Evolutionary conservation across 129 eudicot species (phyloP).

Genomic region (sunflower (Helianthus annuus)): DNA sequence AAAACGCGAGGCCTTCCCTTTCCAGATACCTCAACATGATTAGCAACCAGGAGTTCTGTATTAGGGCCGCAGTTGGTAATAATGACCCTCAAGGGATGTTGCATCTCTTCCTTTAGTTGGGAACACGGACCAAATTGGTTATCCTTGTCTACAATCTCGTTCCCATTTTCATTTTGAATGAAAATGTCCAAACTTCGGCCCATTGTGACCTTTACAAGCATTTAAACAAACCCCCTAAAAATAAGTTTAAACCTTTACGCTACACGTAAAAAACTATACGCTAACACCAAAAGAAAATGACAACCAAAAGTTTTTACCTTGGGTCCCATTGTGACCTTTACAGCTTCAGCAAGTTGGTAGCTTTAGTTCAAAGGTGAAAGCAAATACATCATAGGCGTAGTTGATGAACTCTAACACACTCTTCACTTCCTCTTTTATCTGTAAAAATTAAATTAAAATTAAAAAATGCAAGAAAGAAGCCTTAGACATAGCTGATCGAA

Average conservation of each 20-base stretch:
- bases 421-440: conserved; percentile 96
- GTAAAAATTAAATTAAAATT: conserved; percentile 28
- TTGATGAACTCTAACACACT: conserved; percentile 71
- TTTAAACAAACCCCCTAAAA: too few species aligned
- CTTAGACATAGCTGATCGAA: background rate
- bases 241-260: too few species aligned
- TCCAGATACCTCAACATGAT: conserved; percentile 86
- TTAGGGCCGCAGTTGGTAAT: conserved; percentile 87
- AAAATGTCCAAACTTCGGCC: conserved; percentile 75
- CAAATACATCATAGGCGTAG: conserved; percentile 64
- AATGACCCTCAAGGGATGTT: conserved; percentile 75
- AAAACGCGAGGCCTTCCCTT: conserved; percentile 91
- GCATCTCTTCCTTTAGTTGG: conserved; percentile 78
- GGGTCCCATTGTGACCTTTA: too few species aligned
- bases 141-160: conserved; percentile 70
- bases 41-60: conserved; percentile 84
- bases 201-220: too few species aligned
- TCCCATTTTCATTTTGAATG: conserved; percentile 69
- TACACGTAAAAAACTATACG: too few species aligned
- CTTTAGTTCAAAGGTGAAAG: conserved; percentile 90
- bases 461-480: background rate
- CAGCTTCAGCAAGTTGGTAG: conserved; percentile 50
- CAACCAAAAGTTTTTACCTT: too few species aligned
- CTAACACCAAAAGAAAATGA: too few species aligned
- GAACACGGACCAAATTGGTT: conserved; percentile 52